These are phyloP conservation scores for Rhododendron mucronatum DNA, from an alignment of 148 eudicot genomes.

Conservation along the genomic window DNA sequence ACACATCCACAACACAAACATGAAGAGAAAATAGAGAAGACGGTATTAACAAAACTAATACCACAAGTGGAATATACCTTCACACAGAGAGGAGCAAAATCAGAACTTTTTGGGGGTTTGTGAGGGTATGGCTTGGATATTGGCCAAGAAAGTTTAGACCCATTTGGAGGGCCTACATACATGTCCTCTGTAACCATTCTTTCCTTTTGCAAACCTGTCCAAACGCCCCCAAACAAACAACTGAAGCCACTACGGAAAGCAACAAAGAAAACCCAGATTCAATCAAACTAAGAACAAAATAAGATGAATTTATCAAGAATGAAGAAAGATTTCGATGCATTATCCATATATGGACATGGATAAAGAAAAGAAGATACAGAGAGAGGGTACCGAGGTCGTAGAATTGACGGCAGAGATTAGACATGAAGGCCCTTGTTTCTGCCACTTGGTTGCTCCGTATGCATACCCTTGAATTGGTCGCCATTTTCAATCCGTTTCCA, in stretches of 20 bases:
- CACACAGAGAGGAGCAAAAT: conserved; percentile 82
- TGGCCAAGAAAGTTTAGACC: conserved; percentile 47
- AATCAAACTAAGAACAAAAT: not conserved
- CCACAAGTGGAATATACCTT: conserved; percentile 37
- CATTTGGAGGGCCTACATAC: conserved; percentile 73
- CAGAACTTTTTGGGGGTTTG: conserved; percentile 89
- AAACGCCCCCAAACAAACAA: conserved; percentile 15
- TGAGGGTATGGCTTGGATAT: conserved; percentile 70
- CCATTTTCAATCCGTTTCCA: conserved; percentile 42
- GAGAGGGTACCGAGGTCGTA: conserved; percentile 52
- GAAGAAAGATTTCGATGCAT: not conserved
- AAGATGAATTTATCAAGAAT: not conserved
- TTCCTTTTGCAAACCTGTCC: conserved; percentile 89
- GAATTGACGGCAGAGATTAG: conserved; percentile 90
- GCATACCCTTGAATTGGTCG: conserved; percentile 46
- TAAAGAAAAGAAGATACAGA: not conserved
- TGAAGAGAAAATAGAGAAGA: not conserved
- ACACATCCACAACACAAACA: not conserved
- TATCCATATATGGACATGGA: not conserved
- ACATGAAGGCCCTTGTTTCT: conserved; percentile 58
- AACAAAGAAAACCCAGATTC: conserved; percentile 1
- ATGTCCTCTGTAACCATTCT: conserved; percentile 87
- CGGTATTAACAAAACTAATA: not conserved
- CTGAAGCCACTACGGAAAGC: conserved; percentile 1
- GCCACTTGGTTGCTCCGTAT: conserved; percentile 50